Conservation (phyloP, 2,329 filamentous ascomycete species). For the Fusarium tanahbumbuense region DNA sequence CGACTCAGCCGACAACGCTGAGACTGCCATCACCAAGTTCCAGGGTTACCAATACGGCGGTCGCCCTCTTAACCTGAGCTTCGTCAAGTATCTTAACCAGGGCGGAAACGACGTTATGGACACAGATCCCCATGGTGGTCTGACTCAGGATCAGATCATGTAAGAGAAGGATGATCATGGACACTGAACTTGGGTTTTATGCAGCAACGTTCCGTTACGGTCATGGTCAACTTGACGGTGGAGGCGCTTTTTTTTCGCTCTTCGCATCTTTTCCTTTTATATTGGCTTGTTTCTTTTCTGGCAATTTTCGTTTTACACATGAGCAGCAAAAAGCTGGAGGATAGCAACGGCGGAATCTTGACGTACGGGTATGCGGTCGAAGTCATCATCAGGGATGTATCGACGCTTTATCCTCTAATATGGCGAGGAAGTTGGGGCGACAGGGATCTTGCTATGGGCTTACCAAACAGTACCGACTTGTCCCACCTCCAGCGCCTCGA, state of each 20-base stretch:
- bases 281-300: slow-evolving; percentile 38
- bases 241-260: slow-evolving; percentile 3
- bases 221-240: slow-evolving; percentile 16
- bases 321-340: slow-evolving; percentile 46
- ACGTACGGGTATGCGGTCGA: slow-evolving; percentile 37
- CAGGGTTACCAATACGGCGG: slow-evolving; percentile 97
- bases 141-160: slow-evolving; percentile 99
- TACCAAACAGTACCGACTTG: slow-evolving; percentile 33
- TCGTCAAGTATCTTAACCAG: slow-evolving; percentile 88
- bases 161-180: slow-evolving; percentile 55
- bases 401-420: slow-evolving; percentile 40
- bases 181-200: slow-evolving; percentile 17
- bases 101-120: slow-evolving; percentile 82
- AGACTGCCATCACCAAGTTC: slow-evolving; percentile 96
- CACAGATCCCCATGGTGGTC: slow-evolving; percentile 75
- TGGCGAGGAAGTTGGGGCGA: slow-evolving; percentile 34
- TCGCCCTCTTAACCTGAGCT: slow-evolving; percentile 90
- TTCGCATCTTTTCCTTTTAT: slow-evolving; percentile 36
- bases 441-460: slow-evolving; percentile 31
- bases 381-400: slow-evolving; percentile 39
- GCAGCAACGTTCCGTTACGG: slow-evolving; percentile 16
- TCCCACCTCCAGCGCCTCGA: slow-evolving; percentile 27
- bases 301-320: slow-evolving; percentile 35
- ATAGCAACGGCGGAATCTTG: slow-evolving; percentile 36
- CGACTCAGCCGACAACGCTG: slow-evolving; percentile 82